A percentile compares a stretch with the other conserved stretches of the same genome.
These are phyloP conservation scores for Gossypium gossypioides DNA, from an alignment of 441 rosid species.

Conservation along the genomic window DNA sequence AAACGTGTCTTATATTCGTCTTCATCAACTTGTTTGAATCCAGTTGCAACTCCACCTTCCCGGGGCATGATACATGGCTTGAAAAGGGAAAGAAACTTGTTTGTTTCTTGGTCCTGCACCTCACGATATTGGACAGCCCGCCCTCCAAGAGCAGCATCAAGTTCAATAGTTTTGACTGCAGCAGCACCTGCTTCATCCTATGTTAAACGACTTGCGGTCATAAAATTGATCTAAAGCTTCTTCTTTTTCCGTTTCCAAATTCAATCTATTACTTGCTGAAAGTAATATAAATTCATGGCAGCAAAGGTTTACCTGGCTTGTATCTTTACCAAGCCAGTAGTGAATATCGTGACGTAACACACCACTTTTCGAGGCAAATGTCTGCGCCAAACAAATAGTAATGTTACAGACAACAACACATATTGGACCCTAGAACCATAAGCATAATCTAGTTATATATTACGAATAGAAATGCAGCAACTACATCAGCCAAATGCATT, in stretches of 20 bases:
- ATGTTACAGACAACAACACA: background rate
- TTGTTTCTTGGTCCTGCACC: background rate
- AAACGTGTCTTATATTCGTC: background rate
- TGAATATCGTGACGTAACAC: constrained; percentile 84
- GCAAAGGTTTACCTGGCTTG: constrained; percentile 50
- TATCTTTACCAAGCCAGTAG: constrained; percentile 94
- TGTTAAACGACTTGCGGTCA: constrained; percentile 17
- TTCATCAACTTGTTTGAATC: background rate
- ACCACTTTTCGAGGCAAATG: constrained; percentile 74
- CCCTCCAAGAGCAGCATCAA: constrained; percentile 1
- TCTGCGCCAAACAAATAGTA: constrained; percentile 30
- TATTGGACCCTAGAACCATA: background rate
- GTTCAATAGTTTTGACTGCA: background rate
- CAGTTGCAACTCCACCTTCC: background rate
- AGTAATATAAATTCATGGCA: background rate
- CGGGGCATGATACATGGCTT: background rate
- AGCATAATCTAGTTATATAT: too few relatives aligned
- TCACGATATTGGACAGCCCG: background rate
- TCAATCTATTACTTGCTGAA: background rate
- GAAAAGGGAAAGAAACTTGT: background rate
- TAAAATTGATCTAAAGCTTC: background rate
- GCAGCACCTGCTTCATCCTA: background rate
- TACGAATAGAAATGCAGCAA: background rate
- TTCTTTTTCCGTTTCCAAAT: background rate
- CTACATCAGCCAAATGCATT: background rate